Evolutionary conservation across 148 eudicot species (phyloP).

Genomic region (Cornus florida): DNA sequence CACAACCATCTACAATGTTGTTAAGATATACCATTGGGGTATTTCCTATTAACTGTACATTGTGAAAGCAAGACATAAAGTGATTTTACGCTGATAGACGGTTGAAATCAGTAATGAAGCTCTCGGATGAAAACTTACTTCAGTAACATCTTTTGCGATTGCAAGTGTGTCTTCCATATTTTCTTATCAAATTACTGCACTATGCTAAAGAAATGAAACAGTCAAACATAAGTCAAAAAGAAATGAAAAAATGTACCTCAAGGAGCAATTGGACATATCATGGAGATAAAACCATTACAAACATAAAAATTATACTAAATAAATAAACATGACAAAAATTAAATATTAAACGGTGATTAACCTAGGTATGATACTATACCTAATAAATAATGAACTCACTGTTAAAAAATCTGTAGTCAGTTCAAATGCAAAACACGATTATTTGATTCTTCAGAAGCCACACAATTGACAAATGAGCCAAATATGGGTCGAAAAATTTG

Average conservation of each 20-base stretch:
- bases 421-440: background rate
- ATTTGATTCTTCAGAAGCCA: background rate
- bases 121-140: constrained; percentile 31
- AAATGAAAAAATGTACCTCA: no score
- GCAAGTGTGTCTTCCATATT: constrained; percentile 40
- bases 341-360: no score
- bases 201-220: no score
- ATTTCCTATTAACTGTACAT: constrained; percentile 61
- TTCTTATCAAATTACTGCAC: background rate
- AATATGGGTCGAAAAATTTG: no score
- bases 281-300: no score
- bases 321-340: no score
- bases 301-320: no score
- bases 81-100: background rate
- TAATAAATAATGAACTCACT: background rate
- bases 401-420: background rate
- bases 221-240: background rate
- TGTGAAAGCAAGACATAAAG: background rate
- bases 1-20: constrained; percentile 65
- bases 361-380: background rate
- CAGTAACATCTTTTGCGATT: constrained; percentile 70
- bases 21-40: constrained; percentile 83
- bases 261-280: no score
- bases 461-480: background rate
- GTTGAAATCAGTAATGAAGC: background rate